phyloP scores from a whole-genome alignment of 805 yeast genomes.

The Metschnikowia noctiluminum region DNA sequence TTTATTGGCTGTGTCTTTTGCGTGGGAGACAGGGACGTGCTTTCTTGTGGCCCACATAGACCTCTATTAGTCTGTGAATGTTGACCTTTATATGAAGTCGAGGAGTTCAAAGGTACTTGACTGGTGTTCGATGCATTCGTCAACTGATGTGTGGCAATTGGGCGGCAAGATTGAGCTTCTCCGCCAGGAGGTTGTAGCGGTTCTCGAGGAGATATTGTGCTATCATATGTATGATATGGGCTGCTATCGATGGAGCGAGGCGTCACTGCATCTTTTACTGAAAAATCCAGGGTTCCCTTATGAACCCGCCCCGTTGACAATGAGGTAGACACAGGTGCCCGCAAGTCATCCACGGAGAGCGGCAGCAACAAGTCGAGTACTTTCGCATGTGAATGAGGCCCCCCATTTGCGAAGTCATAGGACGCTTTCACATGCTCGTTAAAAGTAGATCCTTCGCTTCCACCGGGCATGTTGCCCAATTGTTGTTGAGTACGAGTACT shows the following conservation, averaged over 20 bases:
- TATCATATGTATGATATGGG: slow-evolving; percentile 4
- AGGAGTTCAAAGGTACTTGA: background rate
- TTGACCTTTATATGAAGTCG: background rate
- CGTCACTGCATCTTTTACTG: slow-evolving; percentile 18
- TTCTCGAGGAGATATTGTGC: background rate
- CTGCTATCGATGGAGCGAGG: slow-evolving; percentile 32
- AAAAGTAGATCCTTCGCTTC: background rate
- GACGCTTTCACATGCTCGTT: background rate
- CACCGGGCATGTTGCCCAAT: background rate
- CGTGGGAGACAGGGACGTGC: background rate
- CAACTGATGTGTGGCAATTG: background rate
- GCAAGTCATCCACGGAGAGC: slow-evolving; percentile 35
- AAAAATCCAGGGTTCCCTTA: slow-evolving; percentile 1
- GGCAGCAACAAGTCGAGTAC: slow-evolving; percentile 41
- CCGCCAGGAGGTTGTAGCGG: background rate
- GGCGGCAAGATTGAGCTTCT: background rate
- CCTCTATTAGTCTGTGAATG: no score
- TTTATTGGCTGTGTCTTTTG: slow-evolving; percentile 6
- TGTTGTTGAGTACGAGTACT: slow-evolving; percentile 24
- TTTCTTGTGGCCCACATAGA: no score
- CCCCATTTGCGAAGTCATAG: background rate
- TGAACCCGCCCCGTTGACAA: slow-evolving; percentile 9
- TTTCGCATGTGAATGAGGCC: slow-evolving; percentile 12
- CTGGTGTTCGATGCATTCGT: background rate
- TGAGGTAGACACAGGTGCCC: slow-evolving; percentile 18